Base-by-base conservation (phyloP, 805 yeast species). In the Pichia insulana region DNA sequence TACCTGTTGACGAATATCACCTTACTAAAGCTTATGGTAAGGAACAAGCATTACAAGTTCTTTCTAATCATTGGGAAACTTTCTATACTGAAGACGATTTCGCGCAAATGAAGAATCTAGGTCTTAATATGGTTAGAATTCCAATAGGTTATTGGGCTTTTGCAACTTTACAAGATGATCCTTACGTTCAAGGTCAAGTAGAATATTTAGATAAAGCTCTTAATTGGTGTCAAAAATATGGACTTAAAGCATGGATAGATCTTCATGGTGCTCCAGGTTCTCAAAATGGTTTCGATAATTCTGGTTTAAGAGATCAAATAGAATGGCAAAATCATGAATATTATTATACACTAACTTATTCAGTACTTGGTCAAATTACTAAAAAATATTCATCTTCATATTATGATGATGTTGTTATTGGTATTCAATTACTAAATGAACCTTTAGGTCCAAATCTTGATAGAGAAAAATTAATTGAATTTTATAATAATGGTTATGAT, bases 141-240 rank as follows among this genome's bases (percentile, higher is more conserved):
- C 97, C 97, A 36, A 76, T 89, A 42, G 96, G 96, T 10, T 89
- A 89, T 66, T 90, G 97, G 97, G 96, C 96, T 9, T 86, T 84
- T 60, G 57, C 70, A 37, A 55, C 62, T 7, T 65, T 75, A 36
- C 73, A 68, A 17, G 68, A 67, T 41, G 97, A 89, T 59, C 96
- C 97, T 3, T 89, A 86, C 55, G 92, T 87, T 28, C 77, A 73
- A 56, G 97, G 97, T 28, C 95, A 84, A 62, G 74, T 65, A 44
- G 58, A 64, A 8, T 85, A 83, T 61, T 64, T 89, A 41, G 94
- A 85, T 55, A 64, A 71, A 55, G 95, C 96, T 13, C 64, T 89
- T 34, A 71, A 58, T 15, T 90, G 96, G 96, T 77, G 85, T 34
- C 61, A 74, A 38, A 64, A 67, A 15, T 56, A 78, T 50, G 72